phyloP scores from a whole-genome alignment of 306 rosid genomes.

The Quercus robur region DNA sequence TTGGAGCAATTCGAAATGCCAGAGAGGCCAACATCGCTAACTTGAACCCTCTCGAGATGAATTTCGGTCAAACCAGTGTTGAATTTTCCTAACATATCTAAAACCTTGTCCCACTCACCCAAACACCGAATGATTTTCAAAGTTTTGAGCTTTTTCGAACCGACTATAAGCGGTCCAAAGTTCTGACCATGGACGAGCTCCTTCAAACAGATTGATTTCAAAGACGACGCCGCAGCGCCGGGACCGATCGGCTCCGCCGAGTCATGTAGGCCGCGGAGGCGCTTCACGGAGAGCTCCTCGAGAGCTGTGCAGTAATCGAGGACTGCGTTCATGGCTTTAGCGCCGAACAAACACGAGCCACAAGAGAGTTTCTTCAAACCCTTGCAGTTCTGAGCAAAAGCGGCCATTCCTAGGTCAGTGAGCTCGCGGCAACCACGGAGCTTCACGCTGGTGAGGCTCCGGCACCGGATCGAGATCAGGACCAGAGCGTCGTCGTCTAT shows the following conservation, averaged over 20 bases:
- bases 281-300: constrained; percentile 74
- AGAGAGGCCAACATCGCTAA: constrained; percentile 67
- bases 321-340: constrained; percentile 53
- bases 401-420: constrained; percentile 55
- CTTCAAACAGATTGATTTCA: constrained; percentile 62
- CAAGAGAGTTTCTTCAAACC: constrained; percentile 67
- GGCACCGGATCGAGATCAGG: constrained; percentile 59
- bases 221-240: constrained; percentile 37
- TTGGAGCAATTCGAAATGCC: constrained; percentile 51
- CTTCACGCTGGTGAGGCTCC: constrained; percentile 63
- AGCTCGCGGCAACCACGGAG: constrained; percentile 67
- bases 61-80: constrained; percentile 48
- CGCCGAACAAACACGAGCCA: constrained; percentile 67
- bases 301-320: constrained; percentile 46
- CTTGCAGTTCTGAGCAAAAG: constrained; percentile 56
- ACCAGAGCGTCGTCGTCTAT: constrained; percentile 59
- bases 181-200: constrained; percentile 64
- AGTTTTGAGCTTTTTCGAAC: constrained; percentile 53
- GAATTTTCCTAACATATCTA: constrained; percentile 40
- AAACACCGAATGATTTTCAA: constrained; percentile 66
- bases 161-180: constrained; percentile 58
- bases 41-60: constrained; percentile 79
- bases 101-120: constrained; percentile 74
- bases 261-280: constrained; percentile 61
- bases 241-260: constrained; percentile 36